These are phyloP conservation scores for Craspedostauros australis DNA, from an alignment of 108 stramenopile species.

Conservation along the genomic window DNA sequence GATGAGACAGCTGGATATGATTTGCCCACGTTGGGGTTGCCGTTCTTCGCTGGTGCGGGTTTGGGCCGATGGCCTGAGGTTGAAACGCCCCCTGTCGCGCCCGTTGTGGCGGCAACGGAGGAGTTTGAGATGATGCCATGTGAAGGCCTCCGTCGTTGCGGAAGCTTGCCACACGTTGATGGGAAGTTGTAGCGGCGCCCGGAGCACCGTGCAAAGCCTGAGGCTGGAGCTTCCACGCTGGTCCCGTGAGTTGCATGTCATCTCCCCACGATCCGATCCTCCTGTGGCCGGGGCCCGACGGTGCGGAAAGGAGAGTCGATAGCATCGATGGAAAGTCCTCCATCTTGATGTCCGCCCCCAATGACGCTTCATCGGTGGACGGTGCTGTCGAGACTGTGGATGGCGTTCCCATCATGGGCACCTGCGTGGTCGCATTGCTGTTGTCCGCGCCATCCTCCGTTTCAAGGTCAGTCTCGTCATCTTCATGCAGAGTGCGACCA, in stretches of 20 bases:
- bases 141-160: slow-evolving; percentile 1
- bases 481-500: too few species aligned
- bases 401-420: slow-evolving; percentile 34
- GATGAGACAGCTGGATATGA: slow-evolving; percentile 5
- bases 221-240: too few species aligned
- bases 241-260: background rate
- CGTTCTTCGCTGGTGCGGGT: too few species aligned
- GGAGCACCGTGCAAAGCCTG: slow-evolving; percentile 4
- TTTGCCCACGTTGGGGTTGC: too few species aligned
- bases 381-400: slow-evolving; percentile 49
- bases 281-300: background rate
- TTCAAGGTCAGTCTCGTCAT: too few species aligned
- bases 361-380: slow-evolving; percentile 34
- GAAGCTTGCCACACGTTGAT: slow-evolving; percentile 34
- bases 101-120: background rate
- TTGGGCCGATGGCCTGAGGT: background rate
- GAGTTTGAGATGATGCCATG: too few species aligned
- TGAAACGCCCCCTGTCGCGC: background rate
- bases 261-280: background rate
- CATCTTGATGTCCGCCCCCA: slow-evolving; percentile 22
- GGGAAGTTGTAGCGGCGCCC: background rate
- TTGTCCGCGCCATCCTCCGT: too few species aligned
- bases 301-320: slow-evolving; percentile 15
- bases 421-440: too few species aligned
- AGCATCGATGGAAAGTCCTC: slow-evolving; percentile 14